Conservation (phyloP, 1,284 basidiomycete genomes). For the Apiotrichum sp. region DNA sequence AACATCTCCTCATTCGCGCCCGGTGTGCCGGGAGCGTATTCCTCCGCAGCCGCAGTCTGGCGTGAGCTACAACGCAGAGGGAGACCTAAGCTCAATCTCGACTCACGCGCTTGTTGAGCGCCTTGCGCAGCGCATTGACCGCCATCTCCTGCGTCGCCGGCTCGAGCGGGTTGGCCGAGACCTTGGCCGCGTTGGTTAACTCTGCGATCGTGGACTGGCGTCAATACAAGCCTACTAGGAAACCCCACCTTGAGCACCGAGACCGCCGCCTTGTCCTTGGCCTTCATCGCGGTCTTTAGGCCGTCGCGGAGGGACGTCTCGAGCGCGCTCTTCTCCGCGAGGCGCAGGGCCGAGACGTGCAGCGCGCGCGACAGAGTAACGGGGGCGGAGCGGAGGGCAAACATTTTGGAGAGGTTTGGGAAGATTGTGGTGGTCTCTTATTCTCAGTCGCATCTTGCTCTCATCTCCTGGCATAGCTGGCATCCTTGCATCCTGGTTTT, state of each 20-base stretch:
- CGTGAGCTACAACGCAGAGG: background rate
- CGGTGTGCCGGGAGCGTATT: conserved; percentile 33
- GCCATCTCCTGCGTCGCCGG: conserved; percentile 31
- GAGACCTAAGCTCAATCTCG: background rate
- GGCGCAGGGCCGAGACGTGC: conserved; percentile 15
- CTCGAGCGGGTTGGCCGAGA: conserved; percentile 31
- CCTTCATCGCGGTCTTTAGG: conserved; percentile 45
- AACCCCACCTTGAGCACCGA: conserved; percentile 32
- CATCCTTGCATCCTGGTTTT: background rate
- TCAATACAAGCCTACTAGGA: background rate
- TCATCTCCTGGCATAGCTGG: background rate
- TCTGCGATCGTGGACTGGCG: conserved; percentile 37
- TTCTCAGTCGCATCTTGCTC: too few species aligned
- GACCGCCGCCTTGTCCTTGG: conserved; percentile 33
- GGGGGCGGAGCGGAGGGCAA: conserved; percentile 10
- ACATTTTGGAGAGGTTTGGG: conserved; percentile 10
- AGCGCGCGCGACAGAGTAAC: conserved; percentile 7
- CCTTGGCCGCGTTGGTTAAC: conserved; percentile 37
- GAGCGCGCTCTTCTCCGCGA: conserved; percentile 16
- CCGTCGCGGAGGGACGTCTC: conserved; percentile 34
- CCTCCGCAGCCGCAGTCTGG: conserved; percentile 12
- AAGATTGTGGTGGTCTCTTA: too few species aligned
- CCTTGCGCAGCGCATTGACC: conserved; percentile 34
- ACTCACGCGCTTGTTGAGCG: conserved; percentile 38
- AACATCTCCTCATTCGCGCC: conserved; percentile 34